Percentiles rank a stretch among this genome's conserved stretches.
phyloP scores from a whole-genome alignment of 345 rosid genomes.

The Eucalyptus brandiana region DNA sequence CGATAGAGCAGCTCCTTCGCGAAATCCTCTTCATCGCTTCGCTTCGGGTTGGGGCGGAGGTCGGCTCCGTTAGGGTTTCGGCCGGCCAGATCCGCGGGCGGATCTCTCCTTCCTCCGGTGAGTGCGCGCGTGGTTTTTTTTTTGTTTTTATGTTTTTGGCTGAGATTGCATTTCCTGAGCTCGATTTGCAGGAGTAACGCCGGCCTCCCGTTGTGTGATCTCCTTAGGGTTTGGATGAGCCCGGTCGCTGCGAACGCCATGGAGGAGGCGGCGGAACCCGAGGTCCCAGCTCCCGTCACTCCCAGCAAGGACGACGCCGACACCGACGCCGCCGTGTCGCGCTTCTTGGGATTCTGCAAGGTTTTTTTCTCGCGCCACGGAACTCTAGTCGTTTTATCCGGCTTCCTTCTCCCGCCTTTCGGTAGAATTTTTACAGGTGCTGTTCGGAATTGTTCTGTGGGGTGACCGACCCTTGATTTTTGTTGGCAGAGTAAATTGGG shows the following conservation, averaged over 20 bases:
- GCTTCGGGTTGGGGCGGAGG: neutral
- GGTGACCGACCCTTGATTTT: neutral
- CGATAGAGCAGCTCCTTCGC: neutral
- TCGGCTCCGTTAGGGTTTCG: neutral
- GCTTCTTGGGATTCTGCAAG: conserved; percentile 43
- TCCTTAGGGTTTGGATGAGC: neutral
- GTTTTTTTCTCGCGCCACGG: neutral
- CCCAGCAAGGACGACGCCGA: conserved; percentile 2
- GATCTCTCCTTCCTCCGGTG: neutral
- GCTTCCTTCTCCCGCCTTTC: neutral
- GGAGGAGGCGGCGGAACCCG: conserved; percentile 10
- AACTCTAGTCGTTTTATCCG: neutral
- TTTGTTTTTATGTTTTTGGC: accelerated
- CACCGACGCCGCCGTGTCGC: conserved; percentile 9
- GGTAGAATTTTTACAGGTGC: neutral
- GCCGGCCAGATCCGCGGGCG: neutral
- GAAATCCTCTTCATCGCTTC: neutral
- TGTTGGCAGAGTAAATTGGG: conserved; percentile 44
- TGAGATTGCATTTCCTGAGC: neutral
- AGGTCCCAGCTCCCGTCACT: neutral
- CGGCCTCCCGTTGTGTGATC: neutral
- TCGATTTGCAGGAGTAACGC: neutral
- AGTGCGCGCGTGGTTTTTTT: neutral
- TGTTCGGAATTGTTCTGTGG: neutral
- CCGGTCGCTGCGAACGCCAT: neutral